Base-by-base conservation (phyloP, 805 yeast genomes). In the Pichia rugopelliculosa region DNA sequence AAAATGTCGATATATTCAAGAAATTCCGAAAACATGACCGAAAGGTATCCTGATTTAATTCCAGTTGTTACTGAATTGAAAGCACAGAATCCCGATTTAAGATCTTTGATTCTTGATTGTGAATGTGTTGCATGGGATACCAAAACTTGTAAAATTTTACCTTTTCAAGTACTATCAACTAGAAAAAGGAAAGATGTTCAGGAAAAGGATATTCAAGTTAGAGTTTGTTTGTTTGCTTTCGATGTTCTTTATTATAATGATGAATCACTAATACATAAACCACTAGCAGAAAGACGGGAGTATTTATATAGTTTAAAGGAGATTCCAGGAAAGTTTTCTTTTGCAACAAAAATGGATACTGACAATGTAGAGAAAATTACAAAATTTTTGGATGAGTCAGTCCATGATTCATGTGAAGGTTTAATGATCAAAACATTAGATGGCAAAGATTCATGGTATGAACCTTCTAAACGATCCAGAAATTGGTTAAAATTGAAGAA, bases 51-150 rank as follows among this genome's bases (percentile, higher is more conserved):
- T 0, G 99, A 93, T 65, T 76, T 93, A 51, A 70, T 85, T 13
- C 74, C 81, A 1, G 80, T 86, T 39, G 74, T 87, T 18, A 76
- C 77, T 39, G 83, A 82, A 36, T 47, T 67, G 41, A 59, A 57
- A 40, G 30, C 20, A 7, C 22, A 47, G 24, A 65, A 66, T 42
- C 59, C 62, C 3, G 52, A 59, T 1, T 72, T 79, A 1, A 67
- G 68, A 37, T 76, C 86, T 9, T 72, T 91, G 64, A 88, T 93
- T 49, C 65, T 93, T 49, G 99, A 93, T 63, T 86, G 96, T 67
- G 99, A 93, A 67, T 96, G 96, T 8, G 99, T 93, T 9, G 99
- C 99, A 0, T 93, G 96, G 95, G 96, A 91, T 65, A 71, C 82
- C 47, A 83, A 75, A 45, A 72, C 75, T 21, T 64, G 78, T n/a